Conservation (phyloP, 495 filamentous ascomycete species). For the Xylaria flabelliformis region DNA sequence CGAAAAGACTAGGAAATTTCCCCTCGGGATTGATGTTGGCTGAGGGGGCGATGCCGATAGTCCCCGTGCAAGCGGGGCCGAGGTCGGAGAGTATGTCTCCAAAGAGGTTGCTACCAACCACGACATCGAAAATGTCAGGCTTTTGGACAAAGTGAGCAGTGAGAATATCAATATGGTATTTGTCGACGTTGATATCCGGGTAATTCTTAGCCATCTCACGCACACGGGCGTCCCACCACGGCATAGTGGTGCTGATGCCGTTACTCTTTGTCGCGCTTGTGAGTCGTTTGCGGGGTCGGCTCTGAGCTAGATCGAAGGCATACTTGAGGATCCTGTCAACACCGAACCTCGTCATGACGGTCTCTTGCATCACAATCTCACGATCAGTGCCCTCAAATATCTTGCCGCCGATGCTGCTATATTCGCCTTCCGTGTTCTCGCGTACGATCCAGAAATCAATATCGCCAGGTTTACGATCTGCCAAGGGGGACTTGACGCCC, state of each 20-base stretch:
- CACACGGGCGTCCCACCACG: constrained; percentile 79
- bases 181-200: constrained; percentile 72
- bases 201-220: constrained; percentile 75
- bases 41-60: constrained; percentile 79
- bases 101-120: constrained; percentile 84
- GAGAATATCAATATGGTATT: constrained; percentile 82
- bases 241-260: constrained; percentile 71
- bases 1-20: constrained; percentile 77
- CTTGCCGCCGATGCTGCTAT: constrained; percentile 60
- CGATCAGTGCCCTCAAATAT: constrained; percentile 65
- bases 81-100: constrained; percentile 87
- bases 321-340: constrained; percentile 78
- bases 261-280: constrained; percentile 86
- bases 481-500: constrained; percentile 53
- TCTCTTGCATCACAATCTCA: constrained; percentile 70
- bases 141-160: constrained; percentile 86
- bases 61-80: constrained; percentile 84
- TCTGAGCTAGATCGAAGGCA: constrained; percentile 76
- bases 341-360: constrained; percentile 74
- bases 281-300: constrained; percentile 73
- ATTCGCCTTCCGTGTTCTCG: constrained; percentile 83
- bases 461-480: constrained; percentile 66
- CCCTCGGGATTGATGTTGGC: constrained; percentile 72
- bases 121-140: constrained; percentile 77
- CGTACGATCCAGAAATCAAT: constrained; percentile 88